Evolutionary conservation across 1,284 basidiomycete genomes (phyloP).

Genomic region (Fistulinella cinereoalba): DNA sequence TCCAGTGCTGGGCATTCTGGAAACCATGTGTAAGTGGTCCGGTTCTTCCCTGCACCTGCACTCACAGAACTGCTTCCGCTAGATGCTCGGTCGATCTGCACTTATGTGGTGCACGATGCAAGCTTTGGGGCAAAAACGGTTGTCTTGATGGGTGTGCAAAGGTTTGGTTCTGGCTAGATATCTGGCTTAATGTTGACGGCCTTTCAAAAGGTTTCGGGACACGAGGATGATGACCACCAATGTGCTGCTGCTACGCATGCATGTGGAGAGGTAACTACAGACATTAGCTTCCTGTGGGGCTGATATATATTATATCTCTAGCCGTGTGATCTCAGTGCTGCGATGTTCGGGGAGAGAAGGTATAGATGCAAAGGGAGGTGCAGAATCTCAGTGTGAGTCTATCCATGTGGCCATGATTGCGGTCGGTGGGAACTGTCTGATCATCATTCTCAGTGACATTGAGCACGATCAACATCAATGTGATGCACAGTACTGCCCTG

Average conservation of each 20-base stretch:
- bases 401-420: too few relatives aligned
- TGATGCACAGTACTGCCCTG: constrained; percentile 49
- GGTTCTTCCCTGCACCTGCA: not conserved
- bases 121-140: constrained; percentile 42
- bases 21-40: constrained; percentile 49
- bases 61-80: constrained; percentile 27
- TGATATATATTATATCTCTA: constrained; percentile 19
- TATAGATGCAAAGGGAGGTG: constrained; percentile 47
- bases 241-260: constrained; percentile 53
- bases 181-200: not conserved
- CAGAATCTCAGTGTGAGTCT: constrained; percentile 39
- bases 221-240: constrained; percentile 46
- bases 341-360: constrained; percentile 28
- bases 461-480: constrained; percentile 50
- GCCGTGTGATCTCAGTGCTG: constrained; percentile 47
- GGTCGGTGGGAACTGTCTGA: not conserved
- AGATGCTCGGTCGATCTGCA: constrained; percentile 46
- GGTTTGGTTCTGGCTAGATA: constrained; percentile 38
- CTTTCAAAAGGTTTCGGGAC: constrained; percentile 40
- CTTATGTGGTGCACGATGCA: constrained; percentile 50
- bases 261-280: constrained; percentile 48
- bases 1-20: constrained; percentile 55
- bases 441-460: too few relatives aligned
- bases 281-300: not conserved
- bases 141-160: constrained; percentile 50